A percentile compares a stretch with the other conserved stretches of the same genome.
phyloP scores from a whole-genome alignment of 352 stramenopile species.

The Phytopythium cucurbitacearum region DNA sequence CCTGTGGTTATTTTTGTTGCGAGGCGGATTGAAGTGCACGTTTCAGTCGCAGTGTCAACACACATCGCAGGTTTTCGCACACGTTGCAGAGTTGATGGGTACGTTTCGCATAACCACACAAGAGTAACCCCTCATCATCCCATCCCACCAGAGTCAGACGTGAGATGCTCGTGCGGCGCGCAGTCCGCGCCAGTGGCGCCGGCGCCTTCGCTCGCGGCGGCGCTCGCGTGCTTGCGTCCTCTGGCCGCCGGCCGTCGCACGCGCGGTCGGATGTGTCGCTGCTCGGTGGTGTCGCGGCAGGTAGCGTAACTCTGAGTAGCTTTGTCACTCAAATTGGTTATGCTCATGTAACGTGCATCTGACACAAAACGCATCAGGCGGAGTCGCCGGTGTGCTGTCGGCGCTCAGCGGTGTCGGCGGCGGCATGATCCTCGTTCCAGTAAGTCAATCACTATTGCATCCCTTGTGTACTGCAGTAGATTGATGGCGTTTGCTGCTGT shows the following conservation, averaged over 20 bases:
- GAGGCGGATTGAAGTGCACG: too few species aligned
- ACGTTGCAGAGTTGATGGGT: too few species aligned
- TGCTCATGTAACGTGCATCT: too few species aligned
- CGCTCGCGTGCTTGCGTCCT: background rate
- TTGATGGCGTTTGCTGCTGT: background rate
- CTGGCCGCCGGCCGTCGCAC: background rate
- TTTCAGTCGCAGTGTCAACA: too few species aligned
- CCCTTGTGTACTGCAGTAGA: too few species aligned
- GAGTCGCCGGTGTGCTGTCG: constrained; percentile 9
- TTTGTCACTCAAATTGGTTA: too few species aligned
- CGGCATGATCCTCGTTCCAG: constrained; percentile 21
- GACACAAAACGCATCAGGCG: constrained; percentile 5
- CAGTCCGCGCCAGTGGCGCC: background rate
- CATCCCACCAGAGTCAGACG: background rate
- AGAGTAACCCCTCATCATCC: too few species aligned
- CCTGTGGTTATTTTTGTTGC: too few species aligned
- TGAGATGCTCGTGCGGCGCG: background rate
- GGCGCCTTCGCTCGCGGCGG: background rate
- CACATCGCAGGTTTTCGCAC: too few species aligned
- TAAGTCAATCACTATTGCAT: background rate
- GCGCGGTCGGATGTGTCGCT: background rate
- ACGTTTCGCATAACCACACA: too few species aligned
- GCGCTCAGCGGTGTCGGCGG: constrained; percentile 19
- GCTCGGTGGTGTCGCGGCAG: background rate
- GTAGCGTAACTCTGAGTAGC: background rate